Evolutionary conservation across 2,329 filamentous ascomycete species (phyloP), one percentile per base, ranked within the genome.

Genomic region (Clonostachys byssicola): DNA sequence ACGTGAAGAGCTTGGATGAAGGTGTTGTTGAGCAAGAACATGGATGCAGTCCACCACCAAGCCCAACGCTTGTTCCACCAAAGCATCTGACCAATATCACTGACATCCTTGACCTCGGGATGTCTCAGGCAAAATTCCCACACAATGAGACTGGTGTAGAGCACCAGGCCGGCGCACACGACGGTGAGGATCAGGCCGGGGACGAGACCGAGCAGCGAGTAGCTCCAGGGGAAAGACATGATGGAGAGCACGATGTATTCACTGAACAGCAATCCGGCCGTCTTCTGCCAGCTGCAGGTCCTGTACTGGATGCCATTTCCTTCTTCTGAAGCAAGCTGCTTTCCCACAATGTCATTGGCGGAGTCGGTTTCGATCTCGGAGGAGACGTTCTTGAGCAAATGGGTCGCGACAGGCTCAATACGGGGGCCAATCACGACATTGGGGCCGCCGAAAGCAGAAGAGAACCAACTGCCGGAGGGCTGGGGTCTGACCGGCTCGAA

Each of bases 221-320:
- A 96, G 0, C 90, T 95, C 78, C 88, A 95, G 0, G 92, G 92
- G 56, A 96, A 96, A 44, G 89, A 95, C 91, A 96, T 96, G 62
- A 96, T 96, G 49, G 81, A 64, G 67, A 96, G 71, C 64, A 90
- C 95, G 50, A 96, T 96, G 65, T 96, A 96, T 73, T 96, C 92
- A 43, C 89, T 94, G 70, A 96, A 96, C 44, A 96, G 81, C 56
- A 96, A 66, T 2, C 86, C 90, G 1, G 92, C 90, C 46, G 92
- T 96, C 86, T 96, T 96, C 60, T 89, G 86, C 92, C 92, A 96
- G 56, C 86, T 92, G 70, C 92, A 96, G 39, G 90, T 95, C 51
- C 92, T 80, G 64, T 96, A 96, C 70, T 95, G 85, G 66, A 96
- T 96, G 12, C 84, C 82, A 65, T 88, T 85, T 45, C 82, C 84